Conservation (phyloP, 2,329 filamentous ascomycete genomes). For the Hypoxylon sp. region DNA sequence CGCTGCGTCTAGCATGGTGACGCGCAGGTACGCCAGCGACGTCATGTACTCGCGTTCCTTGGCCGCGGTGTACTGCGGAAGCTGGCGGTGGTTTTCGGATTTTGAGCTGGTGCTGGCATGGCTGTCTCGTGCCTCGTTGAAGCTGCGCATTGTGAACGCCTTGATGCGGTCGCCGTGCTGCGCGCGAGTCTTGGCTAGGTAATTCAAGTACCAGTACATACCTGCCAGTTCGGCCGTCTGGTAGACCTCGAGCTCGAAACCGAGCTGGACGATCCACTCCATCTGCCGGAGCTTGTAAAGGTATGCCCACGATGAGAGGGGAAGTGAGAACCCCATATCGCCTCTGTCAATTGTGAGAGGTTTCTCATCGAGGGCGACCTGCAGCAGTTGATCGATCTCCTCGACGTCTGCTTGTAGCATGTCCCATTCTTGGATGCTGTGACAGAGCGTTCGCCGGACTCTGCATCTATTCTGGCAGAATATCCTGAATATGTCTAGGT, state of each 20-base stretch:
- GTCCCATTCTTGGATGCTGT: slow-evolving; percentile 87
- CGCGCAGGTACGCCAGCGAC: slow-evolving; percentile 70
- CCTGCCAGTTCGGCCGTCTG: slow-evolving; percentile 84
- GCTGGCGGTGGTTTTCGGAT: slow-evolving; percentile 22
- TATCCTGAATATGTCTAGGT: slow-evolving; percentile 85
- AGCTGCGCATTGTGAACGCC: slow-evolving; percentile 68
- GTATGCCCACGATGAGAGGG: slow-evolving; percentile 90
- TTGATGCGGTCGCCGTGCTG: slow-evolving; percentile 82
- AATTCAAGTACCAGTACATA: slow-evolving; percentile 93
- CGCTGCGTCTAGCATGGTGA: slow-evolving; percentile 75
- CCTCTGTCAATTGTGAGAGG: slow-evolving; percentile 63
- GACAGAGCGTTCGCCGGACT: slow-evolving; percentile 88
- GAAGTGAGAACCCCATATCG: slow-evolving; percentile 71
- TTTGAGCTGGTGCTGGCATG: slow-evolving; percentile 38
- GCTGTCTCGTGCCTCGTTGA: slow-evolving; percentile 53
- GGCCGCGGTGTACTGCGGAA: slow-evolving; percentile 48
- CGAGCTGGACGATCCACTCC: slow-evolving; percentile 88
- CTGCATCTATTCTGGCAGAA: slow-evolving; percentile 93
- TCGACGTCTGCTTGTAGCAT: slow-evolving; percentile 85
- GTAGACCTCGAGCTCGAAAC: slow-evolving; percentile 94
- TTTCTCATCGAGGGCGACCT: slow-evolving; percentile 72
- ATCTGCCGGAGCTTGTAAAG: slow-evolving; percentile 91
- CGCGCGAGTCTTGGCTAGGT: slow-evolving; percentile 77
- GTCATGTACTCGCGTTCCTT: slow-evolving; percentile 63
- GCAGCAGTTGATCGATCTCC: slow-evolving; percentile 78